A percentile compares a stretch with the other conserved stretches of the same genome.
phyloP scores from a whole-genome alignment of 345 rosid species.

The Eucalyptus victrix region DNA sequence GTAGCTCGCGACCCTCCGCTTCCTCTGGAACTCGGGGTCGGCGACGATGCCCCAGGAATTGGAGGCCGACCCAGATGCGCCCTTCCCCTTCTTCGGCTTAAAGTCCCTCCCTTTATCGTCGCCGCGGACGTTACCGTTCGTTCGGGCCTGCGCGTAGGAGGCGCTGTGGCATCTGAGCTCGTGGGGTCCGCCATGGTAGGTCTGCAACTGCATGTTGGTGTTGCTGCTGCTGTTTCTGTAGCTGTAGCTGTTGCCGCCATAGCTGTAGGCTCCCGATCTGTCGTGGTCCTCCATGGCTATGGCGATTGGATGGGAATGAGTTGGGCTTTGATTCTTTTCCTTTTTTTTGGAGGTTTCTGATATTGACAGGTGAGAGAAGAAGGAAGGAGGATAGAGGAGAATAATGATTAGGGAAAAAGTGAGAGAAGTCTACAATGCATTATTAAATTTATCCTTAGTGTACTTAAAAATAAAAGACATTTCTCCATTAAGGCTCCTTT shows the following conservation, averaged over 20 bases:
- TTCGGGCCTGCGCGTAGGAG: background rate
- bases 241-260: background rate
- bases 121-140: background rate
- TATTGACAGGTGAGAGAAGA: background rate
- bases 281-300: conserved; percentile 44
- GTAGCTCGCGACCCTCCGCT: conserved; percentile 85
- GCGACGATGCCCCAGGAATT: conserved; percentile 43
- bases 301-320: background rate
- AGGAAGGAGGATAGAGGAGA: background rate
- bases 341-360: background rate
- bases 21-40: conserved; percentile 88
- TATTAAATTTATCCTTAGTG: no score
- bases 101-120: conserved; percentile 3
- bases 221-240: background rate
- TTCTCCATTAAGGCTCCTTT: no score
- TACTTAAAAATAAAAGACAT: no score
- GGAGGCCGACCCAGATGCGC: conserved; percentile 18
- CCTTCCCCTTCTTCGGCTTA: conserved; percentile 45
- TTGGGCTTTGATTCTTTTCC: background rate
- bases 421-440: background rate
- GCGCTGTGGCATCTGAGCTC: background rate
- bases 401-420: background rate
- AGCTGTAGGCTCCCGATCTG: conserved; percentile 34
- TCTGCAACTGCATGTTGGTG: conserved; percentile 44
- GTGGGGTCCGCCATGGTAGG: background rate